Conservation (phyloP, 2,329 filamentous ascomycete species). For the Aspergillus alliaceus region DNA sequence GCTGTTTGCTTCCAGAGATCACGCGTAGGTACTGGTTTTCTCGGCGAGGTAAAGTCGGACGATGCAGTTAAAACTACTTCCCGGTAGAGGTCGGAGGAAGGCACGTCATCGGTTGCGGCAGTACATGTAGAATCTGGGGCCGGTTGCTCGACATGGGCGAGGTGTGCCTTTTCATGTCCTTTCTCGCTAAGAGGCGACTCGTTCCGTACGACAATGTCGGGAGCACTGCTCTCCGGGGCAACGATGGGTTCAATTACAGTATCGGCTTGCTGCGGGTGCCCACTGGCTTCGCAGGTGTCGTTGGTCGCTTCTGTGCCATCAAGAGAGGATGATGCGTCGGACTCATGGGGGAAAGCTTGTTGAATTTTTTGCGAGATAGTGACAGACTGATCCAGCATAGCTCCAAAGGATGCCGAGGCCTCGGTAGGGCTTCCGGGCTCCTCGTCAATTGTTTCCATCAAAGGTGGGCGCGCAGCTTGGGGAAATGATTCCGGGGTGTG, state of each 20-base stretch:
- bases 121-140: not conserved
- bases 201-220: not conserved
- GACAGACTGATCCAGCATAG: not conserved
- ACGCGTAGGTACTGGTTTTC: not conserved
- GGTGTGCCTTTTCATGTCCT: not conserved
- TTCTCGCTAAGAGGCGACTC: not conserved
- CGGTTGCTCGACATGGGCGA: not conserved
- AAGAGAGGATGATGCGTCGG: not conserved
- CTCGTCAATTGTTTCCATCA: constrained; percentile 26
- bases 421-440: constrained; percentile 12
- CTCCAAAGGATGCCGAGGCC: not conserved
- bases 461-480: constrained; percentile 11
- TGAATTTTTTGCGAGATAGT: not conserved
- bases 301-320: not conserved
- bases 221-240: not conserved
- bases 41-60: not conserved
- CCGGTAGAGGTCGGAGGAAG: not conserved
- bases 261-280: not conserved
- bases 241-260: not conserved
- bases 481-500: constrained; percentile 1
- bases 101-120: not conserved
- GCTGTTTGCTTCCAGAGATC: not conserved
- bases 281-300: not conserved
- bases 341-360: not conserved
- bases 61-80: not conserved